phyloP scores from a whole-genome alignment of 768 basidiomycete species.

The Tulasnella sp. region DNA sequence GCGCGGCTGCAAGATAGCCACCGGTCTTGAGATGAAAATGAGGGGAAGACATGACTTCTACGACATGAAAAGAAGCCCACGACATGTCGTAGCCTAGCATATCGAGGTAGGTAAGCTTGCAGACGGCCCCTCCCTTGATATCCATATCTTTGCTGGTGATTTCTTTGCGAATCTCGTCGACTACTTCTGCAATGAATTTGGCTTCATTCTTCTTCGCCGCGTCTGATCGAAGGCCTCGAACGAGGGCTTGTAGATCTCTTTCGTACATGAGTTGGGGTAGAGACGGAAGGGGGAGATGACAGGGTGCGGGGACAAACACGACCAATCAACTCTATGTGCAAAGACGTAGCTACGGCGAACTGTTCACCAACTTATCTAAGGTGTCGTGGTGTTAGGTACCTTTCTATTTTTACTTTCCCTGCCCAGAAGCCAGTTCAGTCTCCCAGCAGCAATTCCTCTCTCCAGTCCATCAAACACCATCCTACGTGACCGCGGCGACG shows the following conservation, averaged over 20 bases:
- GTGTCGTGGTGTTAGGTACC: not conserved
- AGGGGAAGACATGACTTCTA: conserved; percentile 96
- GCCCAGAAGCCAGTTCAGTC: conserved; percentile 58
- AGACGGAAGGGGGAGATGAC: not conserved
- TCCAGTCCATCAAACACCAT: conserved; percentile 43
- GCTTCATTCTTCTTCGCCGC: conserved; percentile 77
- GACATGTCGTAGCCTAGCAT: conserved; percentile 96
- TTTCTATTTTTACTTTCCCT: conserved; percentile 7
- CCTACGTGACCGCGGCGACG: conserved; percentile 17
- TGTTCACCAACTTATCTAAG: not conserved
- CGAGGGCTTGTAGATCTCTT: conserved; percentile 91
- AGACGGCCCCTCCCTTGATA: conserved; percentile 89
- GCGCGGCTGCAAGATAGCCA: conserved; percentile 90
- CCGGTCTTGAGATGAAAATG: conserved; percentile 91
- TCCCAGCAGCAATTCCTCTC: conserved; percentile 57
- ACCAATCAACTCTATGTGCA: not conserved
- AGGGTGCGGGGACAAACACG: not conserved
- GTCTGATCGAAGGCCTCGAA: conserved; percentile 83
- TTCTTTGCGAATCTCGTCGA: conserved; percentile 93
- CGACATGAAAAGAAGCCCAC: conserved; percentile 95
- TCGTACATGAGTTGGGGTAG: conserved; percentile 74
- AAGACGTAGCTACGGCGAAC: too few species aligned
- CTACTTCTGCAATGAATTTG: conserved; percentile 87
- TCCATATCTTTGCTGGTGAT: conserved; percentile 95
- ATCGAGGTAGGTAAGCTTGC: conserved; percentile 97